Base-by-base conservation (phyloP, 2,329 filamentous ascomycete species). In the Boeremia exigua region DNA sequence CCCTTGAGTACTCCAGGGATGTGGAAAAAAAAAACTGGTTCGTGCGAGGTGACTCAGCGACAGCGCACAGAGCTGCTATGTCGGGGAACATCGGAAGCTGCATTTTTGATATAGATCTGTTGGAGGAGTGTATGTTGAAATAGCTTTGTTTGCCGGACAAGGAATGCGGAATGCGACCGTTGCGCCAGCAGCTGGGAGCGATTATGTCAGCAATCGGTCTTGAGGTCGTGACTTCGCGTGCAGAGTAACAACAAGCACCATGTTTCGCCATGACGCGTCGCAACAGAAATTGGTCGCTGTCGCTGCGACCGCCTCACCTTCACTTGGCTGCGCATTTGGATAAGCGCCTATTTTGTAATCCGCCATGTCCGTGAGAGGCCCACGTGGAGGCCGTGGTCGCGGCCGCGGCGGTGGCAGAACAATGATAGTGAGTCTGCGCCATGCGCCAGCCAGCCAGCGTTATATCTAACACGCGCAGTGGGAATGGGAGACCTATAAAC, bases 401-500 rank as follows among this genome's bases (percentile, higher is more conserved):
- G 54, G 61, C 19, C 59, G 61, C 32, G 64, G 63, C 6, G 40
- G 56, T 17, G 62, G 58, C 29, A 60, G 58, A 51, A 66, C 61
- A 8, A 56, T 53, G 53, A 25, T 56, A 2, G 53, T 70, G 66
- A 14, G 50, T 17, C 2, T 25, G n/a, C 38, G 14, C 29, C 6
- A 8, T 17, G 33, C 14, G 23, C 14, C 15, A 3, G 10, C n/a
- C 8, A 11, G 15, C 8, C 23, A 32, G n/a, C 4, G 17, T 7
- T 12, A 14, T 6, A 4, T 17, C 46, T 66, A 9, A 61, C 17
- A 28, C 9, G 6, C 37, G 12, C 8, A 74, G 71, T 71, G 68
- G 66, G 56, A 67, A 47, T 72, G 66, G 64, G 67, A 73, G 25
- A 55, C 30, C 2, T 74, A 74, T 33, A 63, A 46, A 12, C 71